Percentiles rank a stretch among this genome's conserved stretches.
Evolutionary conservation across 2,329 filamentous ascomycete species (phyloP).

Genomic region (Cladosporium sp.): DNA sequence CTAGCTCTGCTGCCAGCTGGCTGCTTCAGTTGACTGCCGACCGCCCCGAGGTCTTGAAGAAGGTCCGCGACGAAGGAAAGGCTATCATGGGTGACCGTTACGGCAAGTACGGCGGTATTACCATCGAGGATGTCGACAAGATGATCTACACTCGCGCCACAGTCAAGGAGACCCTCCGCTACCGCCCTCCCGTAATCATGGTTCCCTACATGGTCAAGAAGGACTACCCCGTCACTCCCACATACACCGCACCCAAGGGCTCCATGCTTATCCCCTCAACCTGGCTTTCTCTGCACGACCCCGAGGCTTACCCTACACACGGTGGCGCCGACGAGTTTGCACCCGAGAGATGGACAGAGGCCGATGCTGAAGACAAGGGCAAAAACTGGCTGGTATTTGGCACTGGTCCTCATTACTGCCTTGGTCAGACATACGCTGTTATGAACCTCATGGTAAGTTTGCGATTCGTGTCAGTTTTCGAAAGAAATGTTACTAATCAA

Average conservation of each 20-base stretch:
- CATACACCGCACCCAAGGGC: slow-evolving; percentile 91
- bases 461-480: slow-evolving; percentile 6
- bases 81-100: slow-evolving; percentile 25
- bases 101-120: slow-evolving; percentile 46
- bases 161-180: slow-evolving; percentile 87
- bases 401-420: slow-evolving; percentile 92
- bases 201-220: slow-evolving; percentile 95
- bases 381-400: slow-evolving; percentile 99
- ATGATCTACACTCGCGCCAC: slow-evolving; percentile 90
- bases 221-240: slow-evolving; percentile 83
- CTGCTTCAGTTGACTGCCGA: slow-evolving; percentile 93
- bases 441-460: slow-evolving; percentile 69
- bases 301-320: slow-evolving; percentile 89
- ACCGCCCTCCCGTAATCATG: slow-evolving; percentile 95
- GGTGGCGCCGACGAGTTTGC: slow-evolving; percentile 85
- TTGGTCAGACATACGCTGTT: slow-evolving; percentile 89
- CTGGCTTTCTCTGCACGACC: slow-evolving; percentile 87
- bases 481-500: background rate
- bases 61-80: slow-evolving; percentile 75
- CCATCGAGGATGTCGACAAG: slow-evolving; percentile 84
- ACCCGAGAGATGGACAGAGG: slow-evolving; percentile 87
- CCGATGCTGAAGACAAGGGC: slow-evolving; percentile 83
- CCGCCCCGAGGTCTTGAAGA: slow-evolving; percentile 86
- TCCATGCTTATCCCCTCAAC: slow-evolving; percentile 94
- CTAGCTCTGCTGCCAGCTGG: slow-evolving; percentile 91